Evolutionary conservation across 768 basidiomycete species (phyloP), one percentile per base, ranked within the genome.

Genomic region (Neoboletus brunneissimus): DNA sequence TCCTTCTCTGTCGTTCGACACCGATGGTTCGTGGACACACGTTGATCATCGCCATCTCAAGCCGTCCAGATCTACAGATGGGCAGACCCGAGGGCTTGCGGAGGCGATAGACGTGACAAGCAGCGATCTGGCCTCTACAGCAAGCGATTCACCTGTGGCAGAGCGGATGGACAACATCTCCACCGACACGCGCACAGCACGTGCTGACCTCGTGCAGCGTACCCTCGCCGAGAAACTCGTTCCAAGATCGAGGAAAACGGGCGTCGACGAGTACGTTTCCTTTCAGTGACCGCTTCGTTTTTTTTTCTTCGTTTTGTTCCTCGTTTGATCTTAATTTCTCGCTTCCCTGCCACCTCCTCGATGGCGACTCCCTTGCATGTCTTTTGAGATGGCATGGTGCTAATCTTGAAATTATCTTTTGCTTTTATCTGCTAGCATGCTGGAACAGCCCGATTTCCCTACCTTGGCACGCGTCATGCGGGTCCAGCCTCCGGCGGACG

Each of bases 11-110:
- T 66, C 67, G 16, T 54, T 70, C 18, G 82, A 82, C 56, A 82
- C 80, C 2, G 85, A 87, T 59, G 76, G 79, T 34, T 84, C 84
- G 5, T 89, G 88, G 88, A 89, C 87, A 22, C 85, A 83, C 53
- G 84, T 89, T n/a, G 80, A 81, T 59, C 73, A 79, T 29, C 75
- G 74, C 52, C 75, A 44, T 23, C 55, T 45, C 38, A 49, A 60
- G 56, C 20, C 20, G 32, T 54, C 63, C 40, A 44, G 41, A 48
- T 44, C 65, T n/a, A 16, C 51, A 35, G 52, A 58, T 31, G 52
- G 49, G 29, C 48, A 22, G 48, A 42, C 50, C 22, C 58, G 38
- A 44, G 57, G 51, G 53, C 58, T 48, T 3, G 58, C 51, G 20
- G 69, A 69, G 23, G 66, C 67, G 18, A 74, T 71, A 40, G 74